Conservation (phyloP, 106 monocot species). For the Apostasia shenzhenica region DNA sequence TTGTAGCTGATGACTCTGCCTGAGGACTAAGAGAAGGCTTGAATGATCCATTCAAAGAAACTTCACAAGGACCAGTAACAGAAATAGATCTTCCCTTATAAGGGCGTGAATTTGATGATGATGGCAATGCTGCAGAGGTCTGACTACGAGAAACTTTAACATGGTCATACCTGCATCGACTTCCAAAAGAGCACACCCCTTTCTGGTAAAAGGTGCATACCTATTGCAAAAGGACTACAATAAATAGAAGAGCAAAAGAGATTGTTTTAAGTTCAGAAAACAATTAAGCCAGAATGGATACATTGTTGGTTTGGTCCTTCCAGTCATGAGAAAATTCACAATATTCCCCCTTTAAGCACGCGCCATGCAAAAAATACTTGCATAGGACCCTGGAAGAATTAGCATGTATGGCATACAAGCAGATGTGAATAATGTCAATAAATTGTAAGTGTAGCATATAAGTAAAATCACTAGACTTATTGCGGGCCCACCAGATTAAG, state of each 20-base stretch:
- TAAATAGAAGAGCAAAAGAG: not conserved
- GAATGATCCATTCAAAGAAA: slow-evolving; percentile 13
- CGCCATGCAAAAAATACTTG: slow-evolving; percentile 87
- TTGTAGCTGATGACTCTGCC: slow-evolving; percentile 13
- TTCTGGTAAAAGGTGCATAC: slow-evolving; percentile 95
- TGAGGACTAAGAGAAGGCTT: slow-evolving; percentile 11
- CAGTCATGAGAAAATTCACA: slow-evolving; percentile 98
- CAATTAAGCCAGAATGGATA: slow-evolving; percentile 6
- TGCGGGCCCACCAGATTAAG: no score
- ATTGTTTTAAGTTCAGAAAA: not conserved
- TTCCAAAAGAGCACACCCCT: slow-evolving; percentile 90
- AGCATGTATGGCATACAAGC: slow-evolving; percentile 1
- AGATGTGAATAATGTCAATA: not conserved
- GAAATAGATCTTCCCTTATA: slow-evolving; percentile 17
- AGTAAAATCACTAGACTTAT: no score
- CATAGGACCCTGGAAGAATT: slow-evolving; percentile 66
- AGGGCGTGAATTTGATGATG: slow-evolving; percentile 22
- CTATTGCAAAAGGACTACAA: slow-evolving; percentile 23
- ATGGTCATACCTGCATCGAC: slow-evolving; percentile 92
- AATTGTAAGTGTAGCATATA: not conserved
- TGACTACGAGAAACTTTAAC: slow-evolving; percentile 52
- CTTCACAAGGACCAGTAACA: slow-evolving; percentile 4
- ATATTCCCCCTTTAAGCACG: slow-evolving; percentile 86
- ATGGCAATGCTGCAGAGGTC: slow-evolving; percentile 24
- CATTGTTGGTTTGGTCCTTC: slow-evolving; percentile 85